Evolutionary conservation across 2,329 filamentous ascomycete genomes (phyloP), one percentile per base, ranked within the genome.

Genomic region (Emergomyces pasteurianus): DNA sequence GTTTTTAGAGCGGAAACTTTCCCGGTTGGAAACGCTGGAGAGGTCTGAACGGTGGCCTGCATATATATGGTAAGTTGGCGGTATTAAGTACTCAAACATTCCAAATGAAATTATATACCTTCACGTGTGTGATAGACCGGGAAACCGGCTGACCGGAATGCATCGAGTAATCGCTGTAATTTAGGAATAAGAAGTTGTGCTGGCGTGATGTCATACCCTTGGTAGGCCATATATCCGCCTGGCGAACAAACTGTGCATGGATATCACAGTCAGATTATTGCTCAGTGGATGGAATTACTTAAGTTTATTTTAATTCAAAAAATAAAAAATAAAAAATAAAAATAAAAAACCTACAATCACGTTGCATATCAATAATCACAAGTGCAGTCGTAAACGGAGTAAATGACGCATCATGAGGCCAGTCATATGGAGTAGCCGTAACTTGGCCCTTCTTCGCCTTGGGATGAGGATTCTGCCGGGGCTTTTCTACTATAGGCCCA

Each of bases 21-120:
- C 83, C n/a, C 83, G 74, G 12, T 75, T 72, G 0, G 80, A 80
- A 0, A 85, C 75, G 8, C 82, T 84, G 0, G 80, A 81, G 5
- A 85, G 74, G 65, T 84, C 79, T 0, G 80, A 70, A 12, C 80
- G 79, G 63, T 78, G 76, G 23, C 76, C 76, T 78, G 31, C 12
- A 23, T 12, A 57, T 52, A 14, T 40, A 43, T 34, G 43, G 31
- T 52, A 28, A 53, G 43, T 21, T 9, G 16, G 1, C 47, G 8
- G n/a, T 40, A 9, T 18, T 31, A 42, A 26, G 9, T 4, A 28
- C 31, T 54, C 7, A 34, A 53, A 59, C 5, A 18, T 3, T 40
- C 6, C 7, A 52, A 12, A 21, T 52, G 26, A 31, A 58, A 47
- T 23, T 38, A 16, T 63, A 61, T 67, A 77, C 75, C 76, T 73